Base-by-base conservation (phyloP, 2,329 filamentous ascomycete genomes). In the Colletotrichum liaoningense region DNA sequence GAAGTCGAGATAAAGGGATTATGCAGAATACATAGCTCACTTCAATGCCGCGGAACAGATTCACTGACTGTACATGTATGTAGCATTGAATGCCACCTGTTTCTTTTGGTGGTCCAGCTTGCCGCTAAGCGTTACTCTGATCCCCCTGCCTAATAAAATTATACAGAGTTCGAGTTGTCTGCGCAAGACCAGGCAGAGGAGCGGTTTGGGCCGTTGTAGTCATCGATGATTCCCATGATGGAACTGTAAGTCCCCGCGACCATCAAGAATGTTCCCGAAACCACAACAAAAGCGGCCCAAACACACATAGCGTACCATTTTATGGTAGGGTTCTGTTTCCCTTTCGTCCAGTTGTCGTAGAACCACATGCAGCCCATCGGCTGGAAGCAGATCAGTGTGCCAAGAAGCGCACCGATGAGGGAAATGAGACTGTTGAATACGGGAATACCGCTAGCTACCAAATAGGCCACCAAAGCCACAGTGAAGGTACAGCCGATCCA, bases 311-410 rank as follows among this genome's bases (percentile, higher is more conserved):
- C 46, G 26, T n/a, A 57, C 76, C 76, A 77, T 19, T 33, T 63
- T 22, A 38, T 16, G 5, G 67, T 24, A n/a, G 54, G 28, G 66
- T 38, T 28, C 7, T 52, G n/a, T 8, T 58, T 64, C 35, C 54
- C 78, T 52, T 54, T 59, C n/a, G 14, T 38, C 78, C 77, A 80
- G 56, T 80, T 78, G 52, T 80, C 79, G 16, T 74, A 80, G 1
- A 80, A 54, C 79, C 79, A 80, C 74, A 80, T 77, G 42, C 76
- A 79, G 0, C 78, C 79, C 62, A 79, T 78, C 0, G 78, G 77
- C n/a, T 80, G 76, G 26, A 80, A 73, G 79, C 81, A 79, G 67
- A 80, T 76, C 9, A 79, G 35, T 0, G 79, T 80, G 2, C 78
- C 79, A 0, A 80, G 64, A 2, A 81, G 76, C 22, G 79, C 78